phyloP scores from a whole-genome alignment of 2,329 filamentous ascomycete genomes.

The Fusarium sp. region DNA sequence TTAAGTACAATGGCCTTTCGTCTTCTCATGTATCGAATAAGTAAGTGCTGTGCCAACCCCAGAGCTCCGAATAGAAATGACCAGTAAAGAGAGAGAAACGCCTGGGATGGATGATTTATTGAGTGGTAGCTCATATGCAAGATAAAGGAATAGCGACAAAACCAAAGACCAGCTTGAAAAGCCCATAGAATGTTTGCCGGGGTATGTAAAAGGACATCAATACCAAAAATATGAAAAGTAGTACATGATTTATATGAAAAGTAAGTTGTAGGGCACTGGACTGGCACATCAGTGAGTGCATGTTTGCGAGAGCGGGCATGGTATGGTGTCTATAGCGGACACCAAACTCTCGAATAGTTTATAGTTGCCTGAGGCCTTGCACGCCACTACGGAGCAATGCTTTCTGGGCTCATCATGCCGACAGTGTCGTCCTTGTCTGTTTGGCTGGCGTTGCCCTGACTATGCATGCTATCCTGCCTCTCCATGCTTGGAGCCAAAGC shows the following conservation, averaged over 20 bases:
- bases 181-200: slow-evolving; percentile 3
- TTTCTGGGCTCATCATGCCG: slow-evolving; percentile 88
- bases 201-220: slow-evolving; percentile 29
- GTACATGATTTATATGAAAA: slow-evolving; percentile 35
- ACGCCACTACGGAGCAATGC: slow-evolving; percentile 63
- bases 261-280: slow-evolving; percentile 1
- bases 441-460: slow-evolving; percentile 67
- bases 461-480: slow-evolving; percentile 66
- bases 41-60: slow-evolving; percentile 2
- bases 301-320: not conserved
- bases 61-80: slow-evolving; percentile 5
- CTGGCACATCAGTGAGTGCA: not conserved
- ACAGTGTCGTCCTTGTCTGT: slow-evolving; percentile 73
- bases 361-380: slow-evolving; percentile 26
- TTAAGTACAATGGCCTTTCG: not conserved
- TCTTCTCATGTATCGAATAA: slow-evolving; percentile 10
- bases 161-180: slow-evolving; percentile 30
- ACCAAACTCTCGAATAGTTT: not conserved
- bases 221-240: slow-evolving; percentile 27
- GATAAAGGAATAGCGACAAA: not conserved
- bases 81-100: slow-evolving; percentile 27
- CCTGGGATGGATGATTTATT: slow-evolving; percentile 15
- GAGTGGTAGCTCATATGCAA: slow-evolving; percentile 11
- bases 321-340: not conserved
- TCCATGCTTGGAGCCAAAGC: slow-evolving; percentile 63